phyloP scores from a whole-genome alignment of 225 moss, liverwort and hornwort genomes.

The Straminergon stramineum region DNA sequence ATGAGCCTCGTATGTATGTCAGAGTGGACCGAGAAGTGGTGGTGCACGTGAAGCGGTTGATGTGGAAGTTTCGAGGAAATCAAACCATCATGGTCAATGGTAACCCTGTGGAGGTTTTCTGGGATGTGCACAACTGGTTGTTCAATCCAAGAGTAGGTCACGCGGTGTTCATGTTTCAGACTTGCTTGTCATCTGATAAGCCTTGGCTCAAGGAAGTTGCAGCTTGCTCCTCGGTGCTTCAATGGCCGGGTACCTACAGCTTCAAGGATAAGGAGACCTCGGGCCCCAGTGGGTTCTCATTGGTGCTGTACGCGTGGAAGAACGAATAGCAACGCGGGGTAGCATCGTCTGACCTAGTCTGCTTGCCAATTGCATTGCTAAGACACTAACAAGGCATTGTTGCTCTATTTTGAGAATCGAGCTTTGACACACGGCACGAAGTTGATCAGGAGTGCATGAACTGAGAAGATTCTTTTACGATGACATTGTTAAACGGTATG shows the following conservation, averaged over 20 bases:
- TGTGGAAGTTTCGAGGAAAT: constrained; percentile 60
- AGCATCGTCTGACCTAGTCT: background rate
- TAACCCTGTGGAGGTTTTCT: constrained; percentile 55
- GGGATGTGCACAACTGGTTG: constrained; percentile 62
- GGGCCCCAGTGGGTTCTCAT: constrained; percentile 42
- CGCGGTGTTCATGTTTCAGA: constrained; percentile 58
- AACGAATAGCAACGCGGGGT: constrained; percentile 18
- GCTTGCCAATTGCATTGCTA: constrained; percentile 5
- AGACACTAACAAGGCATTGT: background rate
- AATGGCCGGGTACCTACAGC: constrained; percentile 59
- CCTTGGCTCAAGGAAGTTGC: constrained; percentile 60
- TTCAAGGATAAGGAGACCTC: constrained; percentile 54
- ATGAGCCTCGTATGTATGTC: constrained; percentile 51
- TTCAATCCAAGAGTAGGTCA: constrained; percentile 50
- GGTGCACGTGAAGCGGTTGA: constrained; percentile 52
- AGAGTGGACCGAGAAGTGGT: constrained; percentile 48
- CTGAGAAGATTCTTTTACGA: constrained; percentile 12
- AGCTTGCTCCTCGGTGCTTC: constrained; percentile 49
- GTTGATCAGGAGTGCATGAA: constrained; percentile 3
- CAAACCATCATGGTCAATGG: constrained; percentile 53
- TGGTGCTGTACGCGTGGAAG: constrained; percentile 56
- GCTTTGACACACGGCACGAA: background rate
- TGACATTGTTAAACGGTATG: constrained; percentile 2
- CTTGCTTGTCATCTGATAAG: constrained; percentile 53
- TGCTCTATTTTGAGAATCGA: constrained; percentile 12